A percentile compares a stretch with the other conserved stretches of the same genome.
Evolutionary conservation across 2,329 filamentous ascomycete genomes (phyloP).

Genomic region (Fusarium lyarnte): DNA sequence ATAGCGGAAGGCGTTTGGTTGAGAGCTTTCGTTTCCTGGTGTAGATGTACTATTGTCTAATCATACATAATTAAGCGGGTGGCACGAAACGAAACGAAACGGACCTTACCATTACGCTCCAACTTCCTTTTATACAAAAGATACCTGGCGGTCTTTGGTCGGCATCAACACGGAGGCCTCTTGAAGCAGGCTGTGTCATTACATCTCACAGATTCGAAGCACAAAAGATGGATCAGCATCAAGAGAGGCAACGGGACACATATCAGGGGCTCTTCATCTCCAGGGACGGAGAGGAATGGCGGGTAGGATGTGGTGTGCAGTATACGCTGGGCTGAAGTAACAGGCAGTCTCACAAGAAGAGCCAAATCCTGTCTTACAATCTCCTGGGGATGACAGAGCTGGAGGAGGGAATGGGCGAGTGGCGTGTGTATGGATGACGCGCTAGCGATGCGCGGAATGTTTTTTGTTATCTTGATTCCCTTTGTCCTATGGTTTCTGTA

Average conservation of each 20-base stretch:
- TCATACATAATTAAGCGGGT: constrained; percentile 56
- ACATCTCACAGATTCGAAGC: constrained; percentile 48
- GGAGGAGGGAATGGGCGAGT: constrained; percentile 15
- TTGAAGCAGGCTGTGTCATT: constrained; percentile 44
- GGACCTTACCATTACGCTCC: constrained; percentile 36
- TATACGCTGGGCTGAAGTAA: constrained; percentile 25
- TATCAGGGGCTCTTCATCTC: constrained; percentile 36
- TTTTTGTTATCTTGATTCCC: constrained; percentile 41
- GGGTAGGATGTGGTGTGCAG: constrained; percentile 26
- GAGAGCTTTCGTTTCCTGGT: constrained; percentile 58
- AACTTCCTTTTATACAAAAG: constrained; percentile 37
- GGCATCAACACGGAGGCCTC: constrained; percentile 27
- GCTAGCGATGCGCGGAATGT: constrained; percentile 29
- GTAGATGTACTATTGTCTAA: constrained; percentile 63
- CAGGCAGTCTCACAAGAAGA: constrained; percentile 1
- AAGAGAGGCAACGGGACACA: constrained; percentile 37
- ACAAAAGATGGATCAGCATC: constrained; percentile 43
- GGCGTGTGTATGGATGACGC: constrained; percentile 34
- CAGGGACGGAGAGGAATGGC: constrained; percentile 17
- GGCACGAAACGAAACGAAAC: constrained; percentile 37
- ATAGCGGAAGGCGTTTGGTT: constrained; percentile 68
- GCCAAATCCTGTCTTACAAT: constrained; percentile 7
- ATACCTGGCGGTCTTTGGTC: constrained; percentile 32
- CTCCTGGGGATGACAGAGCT: constrained; percentile 14
- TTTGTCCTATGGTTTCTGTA: constrained; percentile 44